Conservation (phyloP, 169 alveolate species). For the Cryptosporidium viatorum region DNA sequence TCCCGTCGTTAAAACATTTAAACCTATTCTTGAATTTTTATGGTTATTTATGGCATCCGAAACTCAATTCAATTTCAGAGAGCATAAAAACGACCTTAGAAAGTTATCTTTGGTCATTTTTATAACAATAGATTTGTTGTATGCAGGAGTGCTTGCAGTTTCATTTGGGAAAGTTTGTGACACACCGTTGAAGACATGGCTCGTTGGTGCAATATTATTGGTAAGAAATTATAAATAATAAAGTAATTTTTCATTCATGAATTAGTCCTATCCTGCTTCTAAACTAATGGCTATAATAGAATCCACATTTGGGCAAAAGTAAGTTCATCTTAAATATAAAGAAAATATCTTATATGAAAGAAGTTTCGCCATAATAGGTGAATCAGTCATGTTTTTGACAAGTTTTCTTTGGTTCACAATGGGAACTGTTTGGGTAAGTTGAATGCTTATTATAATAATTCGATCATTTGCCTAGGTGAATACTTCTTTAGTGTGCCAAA, state of each 20-base stretch:
- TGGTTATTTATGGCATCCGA: slow-evolving; percentile 31
- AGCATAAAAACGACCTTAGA: slow-evolving; percentile 63
- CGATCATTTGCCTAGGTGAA: slow-evolving; percentile 25
- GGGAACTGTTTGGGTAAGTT: slow-evolving; percentile 76
- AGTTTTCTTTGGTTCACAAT: slow-evolving; percentile 74
- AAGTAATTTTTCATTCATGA: background rate
- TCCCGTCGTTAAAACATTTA: background rate
- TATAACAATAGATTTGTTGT: slow-evolving; percentile 23
- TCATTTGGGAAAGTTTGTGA: slow-evolving; percentile 65
- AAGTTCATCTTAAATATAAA: background rate
- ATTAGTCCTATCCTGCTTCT: slow-evolving; percentile 67
- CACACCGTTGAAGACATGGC: slow-evolving; percentile 71
- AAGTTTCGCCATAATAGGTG: slow-evolving; percentile 61
- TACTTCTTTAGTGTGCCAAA: slow-evolving; percentile 65
- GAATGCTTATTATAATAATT: background rate
- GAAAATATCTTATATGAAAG: background rate
- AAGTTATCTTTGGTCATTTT: slow-evolving; percentile 51
- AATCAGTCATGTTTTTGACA: slow-evolving; percentile 22
- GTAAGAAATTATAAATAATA: slow-evolving; percentile 11
- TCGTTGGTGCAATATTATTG: slow-evolving; percentile 61
- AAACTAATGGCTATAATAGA: slow-evolving; percentile 24
- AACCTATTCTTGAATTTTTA: background rate
- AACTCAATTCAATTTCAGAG: slow-evolving; percentile 33
- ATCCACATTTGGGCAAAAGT: slow-evolving; percentile 58
- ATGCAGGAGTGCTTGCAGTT: slow-evolving; percentile 38